Base-by-base conservation (phyloP, 179 eudicot species). In the Gypsophila paniculata region DNA sequence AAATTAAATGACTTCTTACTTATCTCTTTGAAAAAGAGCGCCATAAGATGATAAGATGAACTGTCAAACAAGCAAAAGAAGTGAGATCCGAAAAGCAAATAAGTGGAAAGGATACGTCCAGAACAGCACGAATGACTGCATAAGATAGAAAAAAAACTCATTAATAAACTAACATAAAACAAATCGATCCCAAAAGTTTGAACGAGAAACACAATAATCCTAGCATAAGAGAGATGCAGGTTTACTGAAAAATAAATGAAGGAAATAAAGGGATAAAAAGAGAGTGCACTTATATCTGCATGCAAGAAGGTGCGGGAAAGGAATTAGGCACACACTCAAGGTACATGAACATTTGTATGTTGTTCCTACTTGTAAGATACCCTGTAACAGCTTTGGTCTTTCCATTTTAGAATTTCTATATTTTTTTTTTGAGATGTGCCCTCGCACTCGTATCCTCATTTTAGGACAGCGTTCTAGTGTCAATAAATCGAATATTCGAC, bases 51-150 rank as follows among this genome's bases (percentile, higher is more conserved):
- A n/a, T n/a, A n/a, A n/a, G n/a, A n/a, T n/a, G n/a, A 76, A 62
- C 52, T 42, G 11, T 42, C 11, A 69, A n/a, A 25, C 34, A 54
- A 44, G 8, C n/a, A 57, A 26, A 25, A 49, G 57, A 9, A 2
- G 52, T n/a, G n/a, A 22, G 23, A 61, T 12, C 8, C 18, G 5
- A 61, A 26, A 66, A 55, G 34, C 8, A 15, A 60, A 68, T 29
- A 67, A 46, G n/a, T 14, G 29, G 44, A 74, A 86, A 92, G 96
- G 96, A 90, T 92, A 90, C 96, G 96, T 87, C 98, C 98, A 90
- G 83, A 92, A 90, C 74, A 92, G 91, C 92, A 92, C 98, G 77
- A 92, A 92, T 18, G 98, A 92, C 98, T 92, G 92, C 96, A 89
- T 69, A 82, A 81, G 77, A 59, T 52, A 25, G 32, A 74, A 75